Evolutionary conservation across 1,139 yeast genomes (phyloP), one percentile per base, ranked within the genome.

Genomic region (Blastobotrys proliferans): DNA sequence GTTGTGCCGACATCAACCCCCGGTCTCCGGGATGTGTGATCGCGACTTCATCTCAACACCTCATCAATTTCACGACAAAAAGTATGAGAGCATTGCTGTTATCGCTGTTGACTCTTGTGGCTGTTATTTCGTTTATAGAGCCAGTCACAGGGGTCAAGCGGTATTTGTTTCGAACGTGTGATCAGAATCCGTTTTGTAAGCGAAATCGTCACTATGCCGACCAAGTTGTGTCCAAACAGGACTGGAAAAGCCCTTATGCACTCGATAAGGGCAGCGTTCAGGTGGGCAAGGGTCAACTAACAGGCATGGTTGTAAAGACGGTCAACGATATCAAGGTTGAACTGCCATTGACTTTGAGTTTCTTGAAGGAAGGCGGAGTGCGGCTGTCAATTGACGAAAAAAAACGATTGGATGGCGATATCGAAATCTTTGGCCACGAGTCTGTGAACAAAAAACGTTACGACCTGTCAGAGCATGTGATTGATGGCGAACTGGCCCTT

Each of bases 171-270:
- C 85, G 86, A 62, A 77, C 74, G 13, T 92, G 98, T 65, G 79
- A 71, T 9, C 81, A 84, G 54, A 76, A 90, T 17, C 94, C 97
- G 6, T 90, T 92, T 60, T 92, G 98, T 61, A 68, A 74, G 40
- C 72, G 98, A 58, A 87, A 92, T 57, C 68, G 94, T 42, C 78
- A 77, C 48, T 88, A 75, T 61, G 92, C 94, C 1, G 56, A 61
- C 13, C 63, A 71, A 40, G 72, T 82, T 13, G 49, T 21, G 11
- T 39, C 21, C 11, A 35, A 30, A 60, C 4, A 39, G 40, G 18
- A 45, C 34, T 33, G 40, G 22, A 22, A 11, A 11, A 38, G 79
- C 1, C 75, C 77, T 16, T 90, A 88, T 59, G 53, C 69, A 1
- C 58, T 90, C 27, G 81, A 77, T 48, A 52, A 67, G 2, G 49